Percentiles rank a stretch among this genome's conserved stretches.
Conservation (phyloP, 2,329 filamentous ascomycete species). For the Capronia americana region DNA sequence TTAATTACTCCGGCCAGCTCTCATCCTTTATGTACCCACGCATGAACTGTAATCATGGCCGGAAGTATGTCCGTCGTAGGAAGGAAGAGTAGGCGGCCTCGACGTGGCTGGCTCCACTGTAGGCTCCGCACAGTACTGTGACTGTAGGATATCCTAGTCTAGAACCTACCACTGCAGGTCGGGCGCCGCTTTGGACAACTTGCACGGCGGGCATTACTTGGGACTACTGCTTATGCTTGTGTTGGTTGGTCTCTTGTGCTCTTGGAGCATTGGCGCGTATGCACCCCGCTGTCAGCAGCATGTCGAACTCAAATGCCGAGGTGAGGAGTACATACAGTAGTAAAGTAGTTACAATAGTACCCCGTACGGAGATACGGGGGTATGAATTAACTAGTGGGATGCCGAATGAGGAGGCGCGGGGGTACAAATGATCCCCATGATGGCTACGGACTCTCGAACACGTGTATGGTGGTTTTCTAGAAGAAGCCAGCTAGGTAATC, state of each 20-base stretch:
- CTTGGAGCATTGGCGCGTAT: background rate
- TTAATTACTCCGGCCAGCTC: too few relatives aligned
- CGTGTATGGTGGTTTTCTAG: too few relatives aligned
- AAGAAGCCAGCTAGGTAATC: too few relatives aligned
- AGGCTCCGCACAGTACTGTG: background rate
- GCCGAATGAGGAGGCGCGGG: background rate
- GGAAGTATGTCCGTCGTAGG: too few relatives aligned
- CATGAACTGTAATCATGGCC: too few relatives aligned
- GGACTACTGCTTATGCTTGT: background rate
- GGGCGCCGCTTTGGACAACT: background rate
- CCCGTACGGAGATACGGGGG: too few relatives aligned
- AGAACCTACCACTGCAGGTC: background rate
- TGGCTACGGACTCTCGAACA: too few relatives aligned
- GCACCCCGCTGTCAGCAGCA: slow-evolving; percentile 4
- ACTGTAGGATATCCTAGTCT: too few relatives aligned
- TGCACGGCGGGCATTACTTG: too few relatives aligned
- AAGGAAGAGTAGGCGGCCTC: background rate
- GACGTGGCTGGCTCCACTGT: background rate
- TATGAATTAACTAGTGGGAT: too few relatives aligned
- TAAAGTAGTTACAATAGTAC: too few relatives aligned
- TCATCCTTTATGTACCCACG: too few relatives aligned
- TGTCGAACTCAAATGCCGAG: slow-evolving; percentile 10
- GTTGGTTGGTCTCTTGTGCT: background rate
- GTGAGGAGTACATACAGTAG: slow-evolving; percentile 9
- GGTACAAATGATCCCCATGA: background rate